Evolutionary conservation across 2,329 filamentous ascomycete genomes (phyloP), one percentile per base, ranked within the genome.

Genomic region (Penicillium paneum): DNA sequence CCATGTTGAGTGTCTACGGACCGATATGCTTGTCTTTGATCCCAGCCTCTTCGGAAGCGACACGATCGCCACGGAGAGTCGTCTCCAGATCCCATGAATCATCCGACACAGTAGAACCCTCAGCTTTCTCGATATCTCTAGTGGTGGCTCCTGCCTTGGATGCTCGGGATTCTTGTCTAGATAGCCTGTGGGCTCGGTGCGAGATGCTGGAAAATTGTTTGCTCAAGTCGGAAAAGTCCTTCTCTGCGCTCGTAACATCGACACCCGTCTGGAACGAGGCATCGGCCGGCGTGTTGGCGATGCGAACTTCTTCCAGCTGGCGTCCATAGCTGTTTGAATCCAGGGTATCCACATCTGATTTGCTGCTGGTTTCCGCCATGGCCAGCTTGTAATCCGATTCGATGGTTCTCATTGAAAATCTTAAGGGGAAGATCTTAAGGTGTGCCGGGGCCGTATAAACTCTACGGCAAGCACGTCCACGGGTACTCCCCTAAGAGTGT

Each of bases 1-100:
- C 1, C 5, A 12, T 7, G 2, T 40, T 12, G 19, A n/a, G 17
- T 24, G 15, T 35, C 3, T 45, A 39, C 67, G 40, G 49, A 75
- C 77, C 88, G 56, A 91, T 88, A 63, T 88, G 85, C 77, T 95
- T 95, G 5, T 85, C 80, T 56, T 85, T 86, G 72, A 95, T 95
- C 1, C 91, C 91, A 6, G 89, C 88, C 58, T 88, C 84, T 57
- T 83, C 81, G 66, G 91, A 88, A 8, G 90, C 87, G 42, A 81
- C 82, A 53, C 88, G 80, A 52, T 85, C 85, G 3, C 90, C 89
- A 41, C 89, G 83, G 56, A 96, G 76, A 3, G 87, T 85, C 8
- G 79, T 74, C 70, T 96, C 89, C 35, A 96, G 78, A 67, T 96
- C 87, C 71, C 94, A 96, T 10, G 80, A 77, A 52, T 83, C 83